Conservation (phyloP, 768 basidiomycete species). For the Termitomyces sp. region DNA sequence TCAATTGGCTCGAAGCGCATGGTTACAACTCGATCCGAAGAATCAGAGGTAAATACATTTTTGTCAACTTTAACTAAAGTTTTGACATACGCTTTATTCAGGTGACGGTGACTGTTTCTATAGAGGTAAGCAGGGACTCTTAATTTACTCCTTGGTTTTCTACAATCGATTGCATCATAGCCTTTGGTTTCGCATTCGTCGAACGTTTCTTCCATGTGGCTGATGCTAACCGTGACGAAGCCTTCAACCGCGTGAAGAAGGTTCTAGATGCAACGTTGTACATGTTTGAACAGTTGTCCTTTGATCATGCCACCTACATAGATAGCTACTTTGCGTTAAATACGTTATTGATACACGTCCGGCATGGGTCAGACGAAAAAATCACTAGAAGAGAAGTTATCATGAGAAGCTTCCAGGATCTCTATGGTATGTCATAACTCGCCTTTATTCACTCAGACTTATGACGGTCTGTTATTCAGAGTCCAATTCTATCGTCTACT, state of each 20-base stretch:
- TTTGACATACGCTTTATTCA: constrained; percentile 12
- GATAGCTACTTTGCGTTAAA: constrained; percentile 70
- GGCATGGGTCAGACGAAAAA: constrained; percentile 26
- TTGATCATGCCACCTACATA: constrained; percentile 64
- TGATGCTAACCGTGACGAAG: constrained; percentile 38
- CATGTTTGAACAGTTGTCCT: constrained; percentile 51
- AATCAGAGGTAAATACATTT: constrained; percentile 51
- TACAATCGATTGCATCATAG: constrained; percentile 29
- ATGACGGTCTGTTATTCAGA: constrained; percentile 25
- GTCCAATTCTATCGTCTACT: constrained; percentile 73
- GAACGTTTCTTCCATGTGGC: constrained; percentile 54
- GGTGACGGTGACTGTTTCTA: constrained; percentile 95
- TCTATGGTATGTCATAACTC: constrained; percentile 33
- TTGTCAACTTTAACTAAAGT: neutral
- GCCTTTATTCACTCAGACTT: neutral
- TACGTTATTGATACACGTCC: constrained; percentile 41
- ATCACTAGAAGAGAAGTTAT: constrained; percentile 32
- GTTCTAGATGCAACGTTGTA: constrained; percentile 43
- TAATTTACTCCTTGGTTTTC: neutral
- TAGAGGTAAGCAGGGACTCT: constrained; percentile 49
- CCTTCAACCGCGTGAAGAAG: constrained; percentile 45
- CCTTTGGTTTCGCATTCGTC: constrained; percentile 78
- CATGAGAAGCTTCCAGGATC: constrained; percentile 47
- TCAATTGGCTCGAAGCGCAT: constrained; percentile 57
- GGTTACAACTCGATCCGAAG: constrained; percentile 68